Base-by-base conservation (phyloP, 1,284 basidiomycete genomes). In the Marasmius fiardii region DNA sequence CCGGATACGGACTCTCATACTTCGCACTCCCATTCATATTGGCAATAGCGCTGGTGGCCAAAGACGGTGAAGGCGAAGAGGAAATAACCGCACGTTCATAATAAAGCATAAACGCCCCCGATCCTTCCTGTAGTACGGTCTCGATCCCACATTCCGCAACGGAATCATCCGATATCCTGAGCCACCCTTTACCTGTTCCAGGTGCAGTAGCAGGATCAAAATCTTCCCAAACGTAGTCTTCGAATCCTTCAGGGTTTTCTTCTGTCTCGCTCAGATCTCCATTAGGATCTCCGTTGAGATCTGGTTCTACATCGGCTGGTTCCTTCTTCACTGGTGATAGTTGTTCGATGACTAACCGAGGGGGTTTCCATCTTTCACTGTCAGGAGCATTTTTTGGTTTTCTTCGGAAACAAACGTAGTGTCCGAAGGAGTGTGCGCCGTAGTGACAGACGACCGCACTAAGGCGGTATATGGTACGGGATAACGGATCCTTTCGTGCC, bases 321-420 rank as follows among this genome's bases (percentile, higher is more conserved):
- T 80, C 55, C 55, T 71, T 58, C 70, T 70, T 62, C 71, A 82
- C 47, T 51, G 20, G 43, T 21, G 45, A 24, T 21, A 11, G 43
- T 34, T 31, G n/a, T 43, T 41, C 44, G 16, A 44, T 16, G 43
- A 58, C 48, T 12, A 60, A 52, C 31, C 43, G 50, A 18, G 56
- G 56, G 10, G 53, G 58, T 35, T 34, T 31, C 56, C 50, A 58
- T 26, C 49, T 37, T 39, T 52, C 49, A 23, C 52, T 43, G 16
- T 47, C 55, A 23, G 44, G 63, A 60, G 67, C 71, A 71, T 66
- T 66, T 20, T 66, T 55, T 77, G 93, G 93, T 69, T 88, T 89
- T 37, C 94, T 78, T n/a, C 94, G 79, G 68, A 86, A 95, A 61
- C 90, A 92, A 59, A 96, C 82, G 67, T 95, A 97, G 69, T 97